Evolutionary conservation across 192 early-diverging fungal genomes (phyloP).

Genomic region (Cladochytrium replicatum): DNA sequence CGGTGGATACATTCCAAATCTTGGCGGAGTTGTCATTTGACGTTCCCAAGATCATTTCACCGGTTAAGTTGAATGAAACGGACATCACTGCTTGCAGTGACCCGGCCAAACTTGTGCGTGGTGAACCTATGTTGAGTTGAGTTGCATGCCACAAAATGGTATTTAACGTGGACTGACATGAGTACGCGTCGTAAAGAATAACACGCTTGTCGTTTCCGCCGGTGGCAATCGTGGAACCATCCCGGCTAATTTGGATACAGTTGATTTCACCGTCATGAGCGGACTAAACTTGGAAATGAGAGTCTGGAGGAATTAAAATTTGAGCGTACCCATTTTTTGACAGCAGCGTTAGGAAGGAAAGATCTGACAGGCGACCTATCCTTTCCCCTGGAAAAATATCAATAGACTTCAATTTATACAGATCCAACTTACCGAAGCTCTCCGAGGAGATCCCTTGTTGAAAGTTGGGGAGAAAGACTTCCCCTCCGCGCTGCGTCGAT

Average conservation of each 20-base stretch:
- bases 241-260: conserved; percentile 59
- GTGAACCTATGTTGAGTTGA: conserved; percentile 20
- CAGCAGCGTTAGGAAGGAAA: conserved; percentile 27
- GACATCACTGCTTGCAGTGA: conserved; percentile 79
- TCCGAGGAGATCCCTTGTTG: not conserved
- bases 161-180: conserved; percentile 40
- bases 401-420: not conserved
- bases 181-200: conserved; percentile 65
- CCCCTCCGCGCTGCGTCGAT: not conserved
- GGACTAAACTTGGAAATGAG: conserved; percentile 24
- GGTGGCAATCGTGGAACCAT: conserved; percentile 62
- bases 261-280: conserved; percentile 73
- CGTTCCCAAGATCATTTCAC: conserved; percentile 63
- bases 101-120: conserved; percentile 58
- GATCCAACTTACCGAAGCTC: not conserved
- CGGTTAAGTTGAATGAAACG: conserved; percentile 58
- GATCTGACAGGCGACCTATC: conserved; percentile 7
- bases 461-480: conserved; percentile 3
- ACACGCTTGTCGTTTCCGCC: conserved; percentile 75
- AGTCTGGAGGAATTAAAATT: not conserved
- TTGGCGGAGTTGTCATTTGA: conserved; percentile 87
- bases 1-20: conserved; percentile 74
- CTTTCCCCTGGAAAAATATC: not conserved
- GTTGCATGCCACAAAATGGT: not conserved
- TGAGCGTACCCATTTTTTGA: conserved; percentile 28